Evolutionary conservation across 129 eudicot species (phyloP), one percentile per base, ranked within the genome.

Genomic region (Helichrysum umbraculigerum): DNA sequence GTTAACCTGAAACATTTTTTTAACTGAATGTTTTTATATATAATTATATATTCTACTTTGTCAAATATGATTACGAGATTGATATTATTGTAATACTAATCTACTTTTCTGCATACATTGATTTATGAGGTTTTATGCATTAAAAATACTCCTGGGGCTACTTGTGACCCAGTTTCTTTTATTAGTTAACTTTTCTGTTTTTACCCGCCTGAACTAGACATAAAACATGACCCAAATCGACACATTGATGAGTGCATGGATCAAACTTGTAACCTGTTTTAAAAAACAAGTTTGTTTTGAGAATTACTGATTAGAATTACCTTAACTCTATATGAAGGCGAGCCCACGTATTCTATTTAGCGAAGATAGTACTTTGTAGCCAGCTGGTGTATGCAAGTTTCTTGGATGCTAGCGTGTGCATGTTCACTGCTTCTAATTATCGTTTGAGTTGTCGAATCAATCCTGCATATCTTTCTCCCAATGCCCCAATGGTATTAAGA

Each of bases 401-500:
- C 66, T 76, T 82, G 80, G 98, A 90, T 80, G 96, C 88, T 51
- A 88, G 84, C 4, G 87, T 90, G n/a, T 85, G 94, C 41, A 84
- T 92, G 16, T 92, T 93, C 79, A 86, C 85, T 51, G 95, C 98
- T 62, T 20, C 89, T 32, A 80, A 87, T 37, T 92, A 90, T 57
- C 85, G 82, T 16, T 58, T 93, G 69, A 81, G 87, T 17, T 93
- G 98, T 81, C 90, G 90, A 9, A 90, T 93, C 50, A 86, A 79
- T 79, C 88, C 98, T n/a, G 88, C 98, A 5, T 93, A 93, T 82
- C 81, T 90, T 70, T 69, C 90, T 51, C 72, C 93, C 17, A 88
- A 60, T 74, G 77, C 85, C 81, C 70, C 79, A 57, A 93, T 25
- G 98, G 98, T 89, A 88, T 37, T 39, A 32, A 65, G 29, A 6